These are phyloP conservation scores for Phaeosphaeriaceae sp. DNA, from an alignment of 2,329 filamentous ascomycete species.

Conservation along the genomic window DNA sequence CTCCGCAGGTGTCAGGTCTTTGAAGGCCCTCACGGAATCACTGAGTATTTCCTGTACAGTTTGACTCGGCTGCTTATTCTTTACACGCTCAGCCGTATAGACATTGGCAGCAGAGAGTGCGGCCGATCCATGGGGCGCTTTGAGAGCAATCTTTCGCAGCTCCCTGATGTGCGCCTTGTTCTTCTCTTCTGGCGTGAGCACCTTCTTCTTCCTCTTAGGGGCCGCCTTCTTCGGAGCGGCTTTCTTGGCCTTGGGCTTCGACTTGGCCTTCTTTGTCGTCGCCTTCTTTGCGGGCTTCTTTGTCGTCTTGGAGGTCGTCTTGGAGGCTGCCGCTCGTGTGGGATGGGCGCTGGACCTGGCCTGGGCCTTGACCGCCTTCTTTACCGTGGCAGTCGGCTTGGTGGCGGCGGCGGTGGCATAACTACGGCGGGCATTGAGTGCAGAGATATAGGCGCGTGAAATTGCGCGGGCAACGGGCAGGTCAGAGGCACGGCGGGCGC, in stretches of 20 bases:
- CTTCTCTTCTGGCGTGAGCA: conserved; percentile 38
- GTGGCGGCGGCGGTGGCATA: conserved; percentile 45
- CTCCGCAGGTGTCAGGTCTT: conserved; percentile 42
- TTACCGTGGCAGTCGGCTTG: conserved; percentile 43
- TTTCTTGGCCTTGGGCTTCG: conserved; percentile 22
- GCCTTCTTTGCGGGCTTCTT: conserved; percentile 34
- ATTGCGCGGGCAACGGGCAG: conserved; percentile 25
- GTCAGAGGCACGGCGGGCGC: conserved; percentile 30
- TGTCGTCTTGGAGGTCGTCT: conserved; percentile 23
- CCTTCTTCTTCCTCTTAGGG: conserved; percentile 34
- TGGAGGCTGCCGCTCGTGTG: conserved; percentile 27
- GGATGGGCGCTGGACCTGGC: conserved; percentile 1
- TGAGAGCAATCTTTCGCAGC: conserved; percentile 49
- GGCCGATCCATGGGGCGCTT: conserved; percentile 30
- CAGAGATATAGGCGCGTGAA: conserved; percentile 32
- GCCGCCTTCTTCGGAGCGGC: conserved; percentile 25
- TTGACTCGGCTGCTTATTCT: not conserved
- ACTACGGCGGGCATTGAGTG: conserved; percentile 30
- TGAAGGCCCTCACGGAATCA: conserved; percentile 16
- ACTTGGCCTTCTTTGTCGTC: conserved; percentile 9
- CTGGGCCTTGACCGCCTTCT: conserved; percentile 34
- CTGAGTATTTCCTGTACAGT: not conserved
- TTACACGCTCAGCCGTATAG: conserved; percentile 33
- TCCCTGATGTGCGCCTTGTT: conserved; percentile 32
- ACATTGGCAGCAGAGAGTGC: conserved; percentile 24